phyloP scores from a whole-genome alignment of 805 yeast species.

The Barnettozyma vustinii region DNA sequence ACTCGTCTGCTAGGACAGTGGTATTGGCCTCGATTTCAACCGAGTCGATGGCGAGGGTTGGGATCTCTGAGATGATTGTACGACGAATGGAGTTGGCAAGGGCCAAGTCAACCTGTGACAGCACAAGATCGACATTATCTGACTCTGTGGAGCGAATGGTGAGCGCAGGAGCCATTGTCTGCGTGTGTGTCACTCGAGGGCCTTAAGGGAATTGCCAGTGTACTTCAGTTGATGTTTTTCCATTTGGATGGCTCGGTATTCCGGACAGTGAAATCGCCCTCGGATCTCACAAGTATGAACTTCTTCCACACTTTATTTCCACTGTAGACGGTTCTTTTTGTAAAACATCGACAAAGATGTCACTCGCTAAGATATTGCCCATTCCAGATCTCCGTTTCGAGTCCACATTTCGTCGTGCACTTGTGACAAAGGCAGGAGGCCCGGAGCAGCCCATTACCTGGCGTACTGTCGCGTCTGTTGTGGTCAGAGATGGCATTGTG shows the following conservation, averaged over 20 bases:
- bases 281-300: not conserved
- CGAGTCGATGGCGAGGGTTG: constrained; percentile 92
- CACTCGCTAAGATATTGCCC: constrained; percentile 3
- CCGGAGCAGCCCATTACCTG: not conserved
- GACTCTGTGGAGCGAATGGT: constrained; percentile 72
- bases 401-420: constrained; percentile 6
- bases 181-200: not conserved
- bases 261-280: not conserved
- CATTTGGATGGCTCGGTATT: not conserved
- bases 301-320: too few relatives aligned
- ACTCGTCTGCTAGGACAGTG: constrained; percentile 94
- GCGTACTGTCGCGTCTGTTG: constrained; percentile 2
- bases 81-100: constrained; percentile 90
- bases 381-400: constrained; percentile 13
- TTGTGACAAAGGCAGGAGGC: not conserved
- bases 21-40: constrained; percentile 93
- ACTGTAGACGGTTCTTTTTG: too few relatives aligned
- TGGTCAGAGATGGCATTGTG: constrained; percentile 5
- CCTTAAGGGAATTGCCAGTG: not conserved
- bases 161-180: constrained; percentile 6
- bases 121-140: constrained; percentile 86
- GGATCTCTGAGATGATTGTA: constrained; percentile 92
- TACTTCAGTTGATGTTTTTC: not conserved
- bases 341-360: not conserved
- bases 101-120: constrained; percentile 81